Evolutionary conservation across 2,329 filamentous ascomycete species (phyloP).

Genomic region (Xylariales sp.): DNA sequence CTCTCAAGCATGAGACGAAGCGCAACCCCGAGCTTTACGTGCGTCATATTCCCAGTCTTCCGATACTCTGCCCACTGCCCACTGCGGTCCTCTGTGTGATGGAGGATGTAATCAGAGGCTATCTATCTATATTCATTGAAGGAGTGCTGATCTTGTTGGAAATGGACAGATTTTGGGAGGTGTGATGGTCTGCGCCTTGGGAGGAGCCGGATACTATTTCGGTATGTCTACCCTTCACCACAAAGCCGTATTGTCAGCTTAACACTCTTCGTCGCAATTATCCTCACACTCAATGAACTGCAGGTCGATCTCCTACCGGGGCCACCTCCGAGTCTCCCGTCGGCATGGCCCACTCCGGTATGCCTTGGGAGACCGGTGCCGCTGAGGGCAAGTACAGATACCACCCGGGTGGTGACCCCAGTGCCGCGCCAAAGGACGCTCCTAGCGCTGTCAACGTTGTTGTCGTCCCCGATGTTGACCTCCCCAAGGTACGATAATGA

Average conservation of each 20-base stretch:
- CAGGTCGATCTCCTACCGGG: slow-evolving; percentile 80
- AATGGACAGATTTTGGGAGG: slow-evolving; percentile 72
- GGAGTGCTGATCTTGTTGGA: background rate
- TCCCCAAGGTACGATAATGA: slow-evolving; percentile 67
- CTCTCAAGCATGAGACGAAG: slow-evolving; percentile 55
- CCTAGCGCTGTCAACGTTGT: slow-evolving; percentile 94
- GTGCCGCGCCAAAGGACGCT: slow-evolving; percentile 74
- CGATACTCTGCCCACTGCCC: too few species aligned
- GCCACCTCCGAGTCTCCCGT: slow-evolving; percentile 78
- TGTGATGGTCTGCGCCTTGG: slow-evolving; percentile 86
- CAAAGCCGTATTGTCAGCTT: too few species aligned
- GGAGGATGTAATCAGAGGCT: background rate
- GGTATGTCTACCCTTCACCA: slow-evolving; percentile 53
- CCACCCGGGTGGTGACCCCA: slow-evolving; percentile 80
- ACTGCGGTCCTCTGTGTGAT: too few species aligned
- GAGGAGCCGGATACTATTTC: slow-evolving; percentile 86
- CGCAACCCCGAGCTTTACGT: slow-evolving; percentile 45
- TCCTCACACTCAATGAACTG: too few species aligned
- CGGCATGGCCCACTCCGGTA: slow-evolving; percentile 68
- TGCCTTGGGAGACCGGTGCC: slow-evolving; percentile 82
- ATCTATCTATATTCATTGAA: too few species aligned
- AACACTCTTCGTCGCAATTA: too few species aligned
- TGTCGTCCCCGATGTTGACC: slow-evolving; percentile 86
- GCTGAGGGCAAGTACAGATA: slow-evolving; percentile 68
- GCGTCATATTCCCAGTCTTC: slow-evolving; percentile 25